Conservation (phyloP, 1,284 basidiomycete genomes). For the Ganoderma sinense region DNA sequence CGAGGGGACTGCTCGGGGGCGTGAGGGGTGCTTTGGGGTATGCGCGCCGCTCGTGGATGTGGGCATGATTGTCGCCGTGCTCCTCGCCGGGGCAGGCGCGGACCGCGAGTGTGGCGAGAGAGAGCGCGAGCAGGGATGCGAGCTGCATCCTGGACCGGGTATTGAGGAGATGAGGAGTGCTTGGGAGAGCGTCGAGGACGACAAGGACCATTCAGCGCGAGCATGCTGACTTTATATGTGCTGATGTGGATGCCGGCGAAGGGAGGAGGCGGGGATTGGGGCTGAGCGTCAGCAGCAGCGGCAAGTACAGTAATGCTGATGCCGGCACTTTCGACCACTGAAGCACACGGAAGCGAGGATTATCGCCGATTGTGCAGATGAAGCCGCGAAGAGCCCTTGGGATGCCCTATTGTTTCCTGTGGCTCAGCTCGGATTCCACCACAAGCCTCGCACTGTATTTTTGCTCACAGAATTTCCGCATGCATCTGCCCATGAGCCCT, state of each 20-base stretch:
- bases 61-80: constrained; percentile 37
- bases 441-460: background rate
- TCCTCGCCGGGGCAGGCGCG: constrained; percentile 37
- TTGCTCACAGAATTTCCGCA: background rate
- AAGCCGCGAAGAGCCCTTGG: background rate
- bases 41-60: constrained; percentile 51
- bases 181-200: background rate
- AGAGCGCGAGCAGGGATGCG: constrained; percentile 26
- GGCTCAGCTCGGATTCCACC: background rate
- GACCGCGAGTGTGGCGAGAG: constrained; percentile 26
- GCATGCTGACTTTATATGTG: background rate
- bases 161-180: background rate
- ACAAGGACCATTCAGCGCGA: background rate
- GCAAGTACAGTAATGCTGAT: background rate
- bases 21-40: constrained; percentile 51
- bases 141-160: constrained; percentile 23
- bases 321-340: background rate
- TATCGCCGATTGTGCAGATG: background rate
- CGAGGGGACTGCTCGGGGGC: constrained; percentile 66
- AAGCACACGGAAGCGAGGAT: background rate
- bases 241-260: background rate
- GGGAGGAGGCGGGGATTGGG: background rate
- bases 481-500: background rate
- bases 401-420: background rate
- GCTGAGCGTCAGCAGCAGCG: too few relatives aligned